These are phyloP conservation scores for Secale cereale DNA, from an alignment of 176 grass and related monocot genomes.

Conservation along the genomic window DNA sequence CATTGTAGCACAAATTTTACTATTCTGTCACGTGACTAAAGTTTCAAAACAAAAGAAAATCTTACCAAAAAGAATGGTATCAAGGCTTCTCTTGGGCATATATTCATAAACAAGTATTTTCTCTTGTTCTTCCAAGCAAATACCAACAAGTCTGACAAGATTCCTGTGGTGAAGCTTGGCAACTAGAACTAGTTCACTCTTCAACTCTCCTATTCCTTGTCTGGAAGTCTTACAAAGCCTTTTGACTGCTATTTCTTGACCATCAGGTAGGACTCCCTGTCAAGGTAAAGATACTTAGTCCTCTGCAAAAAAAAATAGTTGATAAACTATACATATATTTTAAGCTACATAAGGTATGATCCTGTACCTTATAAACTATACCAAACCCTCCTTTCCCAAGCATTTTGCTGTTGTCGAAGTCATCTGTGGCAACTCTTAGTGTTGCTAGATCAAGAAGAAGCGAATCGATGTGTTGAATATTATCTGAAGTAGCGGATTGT, in stretches of 20 bases:
- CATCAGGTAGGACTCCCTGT: conserved; percentile 31
- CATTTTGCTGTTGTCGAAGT: conserved; percentile 48
- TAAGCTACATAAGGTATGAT: not conserved
- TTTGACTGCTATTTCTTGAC: conserved; percentile 40
- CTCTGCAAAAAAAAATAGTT: not conserved
- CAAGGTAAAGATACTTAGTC: not conserved
- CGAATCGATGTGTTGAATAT: conserved; percentile 32
- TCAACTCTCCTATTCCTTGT: conserved; percentile 38
- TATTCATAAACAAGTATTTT: conserved; percentile 43
- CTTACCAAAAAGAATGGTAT: conserved; percentile 29
- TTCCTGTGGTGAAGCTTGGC: conserved; percentile 44
- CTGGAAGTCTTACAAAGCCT: conserved; percentile 9
- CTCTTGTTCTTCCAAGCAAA: conserved; percentile 39
- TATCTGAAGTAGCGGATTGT: conserved; percentile 23
- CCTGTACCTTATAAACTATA: conserved; percentile 54
- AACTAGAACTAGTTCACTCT: conserved; percentile 36
- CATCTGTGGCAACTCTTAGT: conserved; percentile 36
- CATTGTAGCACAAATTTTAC: not conserved
- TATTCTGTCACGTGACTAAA: not conserved
- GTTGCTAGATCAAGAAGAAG: conserved; percentile 46
- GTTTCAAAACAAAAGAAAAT: not conserved
- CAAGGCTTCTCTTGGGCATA: conserved; percentile 36
- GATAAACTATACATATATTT: not conserved
- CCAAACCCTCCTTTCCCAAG: conserved; percentile 65
- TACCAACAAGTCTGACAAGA: conserved; percentile 37